Base-by-base conservation (phyloP, 257 asterid species). In the Ballota nigra region DNA sequence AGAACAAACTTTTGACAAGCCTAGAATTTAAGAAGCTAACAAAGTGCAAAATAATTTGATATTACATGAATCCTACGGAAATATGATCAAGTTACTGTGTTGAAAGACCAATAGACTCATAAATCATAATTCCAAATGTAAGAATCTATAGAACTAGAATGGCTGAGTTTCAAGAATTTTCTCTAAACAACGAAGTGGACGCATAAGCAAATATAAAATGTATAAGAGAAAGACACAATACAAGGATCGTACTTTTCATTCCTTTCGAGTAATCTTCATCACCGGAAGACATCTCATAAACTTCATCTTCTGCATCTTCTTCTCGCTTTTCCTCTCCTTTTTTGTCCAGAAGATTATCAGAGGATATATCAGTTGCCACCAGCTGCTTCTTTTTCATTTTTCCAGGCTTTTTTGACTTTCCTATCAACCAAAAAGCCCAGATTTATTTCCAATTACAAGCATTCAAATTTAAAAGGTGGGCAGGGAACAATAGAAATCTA, bases 261-360 rank as follows among this genome's bases (percentile, higher is more conserved):
- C 99, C 99, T 75, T 79, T 87, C 1, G 90, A 84, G 79, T 57
- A 69, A 70, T 88, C 92, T 73, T 95, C 99, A 53, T 92, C 98
- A 31, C 97, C 98, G 4, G 96, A 95, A 68, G 96, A 87, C 75
- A 95, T 86, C 80, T 86, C 83, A 84, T 84, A 87, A 19, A 82
- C 81, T 66, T 86, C 96, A 45, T 82, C 84, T 65, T 80, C 88
- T 47, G 34, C 76, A 70, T 66, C 74, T 53, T 75, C 82, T 74
- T 24, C 83, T 63, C 61, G 80, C 66, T 78, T 86, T 70, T 75
- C 84, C 24, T 79, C 82, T 74, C 29, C 83, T 63, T 61, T 81
- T 63, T 78, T 86, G 69, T 75, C 84, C 24, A 58, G 69, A 12
- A 75, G 63, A 71, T 61, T 68, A 40, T 78, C 79, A 22, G 84